Evolutionary conservation across 2,329 filamentous ascomycete genomes (phyloP), one percentile per base, ranked within the genome.

Genomic region (Colletotrichum caudatum): DNA sequence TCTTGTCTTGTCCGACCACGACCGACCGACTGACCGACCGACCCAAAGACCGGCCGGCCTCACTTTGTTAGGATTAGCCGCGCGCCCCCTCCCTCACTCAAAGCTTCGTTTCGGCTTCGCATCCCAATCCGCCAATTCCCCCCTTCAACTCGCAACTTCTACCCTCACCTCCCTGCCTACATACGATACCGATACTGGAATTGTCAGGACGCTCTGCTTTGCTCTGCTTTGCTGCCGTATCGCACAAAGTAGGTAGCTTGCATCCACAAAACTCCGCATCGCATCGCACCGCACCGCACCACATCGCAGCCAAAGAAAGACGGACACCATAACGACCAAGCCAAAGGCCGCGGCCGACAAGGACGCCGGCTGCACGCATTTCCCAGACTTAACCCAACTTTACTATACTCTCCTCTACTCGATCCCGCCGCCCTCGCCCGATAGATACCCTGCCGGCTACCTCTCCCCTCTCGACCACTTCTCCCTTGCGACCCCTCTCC

Each of bases 281-380:
- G 29, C 29, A 29, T 29, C 29, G 1, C 20, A n/a, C 29, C 37
- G 29, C 41, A 44, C 33, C 33, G 44, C 33, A 50, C 12, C 33
- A 23, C 62, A 56, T 16, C 33, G 50, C 44, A 51, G n/a, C 16
- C 46, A 39, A 53, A 62, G n/a, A 26, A 62, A 62, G 46, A 23
- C 39, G 29, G 2, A 46, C 16, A 46, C 18, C 57, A 41, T n/a
- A 26, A 62, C 60, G 48, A 50, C 39, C 33, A 56, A 54, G 26
- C 41, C 44, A 62, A 70, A 39, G 41, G 23, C 35, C 23, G 37
- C 12, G 16, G 11, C 26, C 26, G 56, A 53, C 39, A 54, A 56
- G 26, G 23, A 39, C 61, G 37, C 35, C 11, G 57, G 64, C 50
- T 71, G 68, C 68, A 67, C 57, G 50, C 64, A 62, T 67, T 71